phyloP scores from a whole-genome alignment of 2,329 filamentous ascomycete genomes.

The Nigrospora oryzae region DNA sequence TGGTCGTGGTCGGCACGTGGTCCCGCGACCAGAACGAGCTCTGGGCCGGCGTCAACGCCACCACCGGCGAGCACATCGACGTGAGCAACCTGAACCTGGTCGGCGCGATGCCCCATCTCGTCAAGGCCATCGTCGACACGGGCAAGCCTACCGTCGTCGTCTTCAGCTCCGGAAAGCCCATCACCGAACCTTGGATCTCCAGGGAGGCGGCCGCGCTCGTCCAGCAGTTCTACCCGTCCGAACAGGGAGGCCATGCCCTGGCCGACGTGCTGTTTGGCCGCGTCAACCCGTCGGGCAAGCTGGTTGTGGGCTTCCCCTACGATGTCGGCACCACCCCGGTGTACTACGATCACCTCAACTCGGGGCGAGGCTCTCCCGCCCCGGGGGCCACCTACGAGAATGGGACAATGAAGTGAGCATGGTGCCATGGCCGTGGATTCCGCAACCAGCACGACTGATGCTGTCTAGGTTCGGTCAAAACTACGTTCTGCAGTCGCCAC shows the following conservation, averaged over 20 bases:
- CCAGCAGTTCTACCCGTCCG: constrained; percentile 68
- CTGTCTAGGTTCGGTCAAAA: constrained; percentile 44
- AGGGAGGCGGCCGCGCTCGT: constrained; percentile 55
- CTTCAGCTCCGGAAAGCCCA: constrained; percentile 61
- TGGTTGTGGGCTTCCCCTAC: constrained; percentile 59
- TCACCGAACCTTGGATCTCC: constrained; percentile 67
- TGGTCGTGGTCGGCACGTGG: constrained; percentile 71
- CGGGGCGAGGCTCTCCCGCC: constrained; percentile 44
- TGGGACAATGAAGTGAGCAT: constrained; percentile 40
- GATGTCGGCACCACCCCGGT: constrained; percentile 59
- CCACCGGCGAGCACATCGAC: constrained; percentile 68
- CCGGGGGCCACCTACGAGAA: constrained; percentile 45
- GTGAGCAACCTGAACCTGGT: constrained; percentile 55
- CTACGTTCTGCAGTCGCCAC: constrained; percentile 53
- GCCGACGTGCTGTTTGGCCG: constrained; percentile 59
- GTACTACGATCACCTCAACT: constrained; percentile 68
- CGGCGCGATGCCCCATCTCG: constrained; percentile 59
- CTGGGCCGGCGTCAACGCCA: constrained; percentile 63
- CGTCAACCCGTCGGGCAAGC: constrained; percentile 57
- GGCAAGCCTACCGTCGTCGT: constrained; percentile 61
- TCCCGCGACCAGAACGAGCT: constrained; percentile 64
- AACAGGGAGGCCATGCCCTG: constrained; percentile 58
- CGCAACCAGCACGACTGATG: background rate
- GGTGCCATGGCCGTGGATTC: background rate
- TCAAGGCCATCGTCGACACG: constrained; percentile 58